Conservation (phyloP, 2,329 filamentous ascomycete genomes). For the Botrytis pseudocinerea region DNA sequence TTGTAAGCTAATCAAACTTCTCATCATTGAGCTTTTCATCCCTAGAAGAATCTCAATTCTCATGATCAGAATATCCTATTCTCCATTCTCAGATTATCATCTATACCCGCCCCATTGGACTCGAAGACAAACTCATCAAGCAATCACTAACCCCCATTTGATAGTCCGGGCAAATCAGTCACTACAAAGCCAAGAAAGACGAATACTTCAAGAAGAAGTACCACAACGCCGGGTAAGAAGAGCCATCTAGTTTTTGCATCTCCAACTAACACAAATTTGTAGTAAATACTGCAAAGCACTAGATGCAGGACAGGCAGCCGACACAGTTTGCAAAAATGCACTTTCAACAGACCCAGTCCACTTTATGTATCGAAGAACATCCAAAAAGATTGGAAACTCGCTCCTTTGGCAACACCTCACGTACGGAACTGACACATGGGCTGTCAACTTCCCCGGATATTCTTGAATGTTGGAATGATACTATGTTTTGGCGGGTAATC, state of each 20-base stretch:
- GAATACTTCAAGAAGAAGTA: slow-evolving; percentile 18
- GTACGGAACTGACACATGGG: slow-evolving; percentile 19
- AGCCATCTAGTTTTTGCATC: not conserved
- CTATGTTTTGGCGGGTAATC: not conserved
- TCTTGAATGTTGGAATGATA: not conserved
- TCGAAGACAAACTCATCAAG: not conserved
- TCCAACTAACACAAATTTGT: not conserved
- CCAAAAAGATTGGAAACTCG: slow-evolving; percentile 17
- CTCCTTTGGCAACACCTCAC: slow-evolving; percentile 19
- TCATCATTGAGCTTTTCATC: not conserved
- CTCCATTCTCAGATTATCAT: not conserved
- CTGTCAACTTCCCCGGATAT: slow-evolving; percentile 19
- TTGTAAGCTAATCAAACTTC: not conserved
- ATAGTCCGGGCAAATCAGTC: slow-evolving; percentile 10
- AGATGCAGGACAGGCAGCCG: not conserved
- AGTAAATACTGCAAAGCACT: slow-evolving; percentile 17
- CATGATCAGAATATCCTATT: not conserved
- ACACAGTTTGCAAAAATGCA: slow-evolving; percentile 15
- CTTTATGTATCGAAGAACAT: slow-evolving; percentile 21
- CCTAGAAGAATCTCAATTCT: not conserved
- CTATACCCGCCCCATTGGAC: not conserved
- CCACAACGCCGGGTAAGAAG: slow-evolving; percentile 2
- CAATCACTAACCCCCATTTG: not conserved
- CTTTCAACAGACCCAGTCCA: slow-evolving; percentile 12
- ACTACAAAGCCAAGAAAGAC: slow-evolving; percentile 1